phyloP scores from a whole-genome alignment of 2,329 filamentous ascomycete genomes.

The Raffaelea ambrosiae region DNA sequence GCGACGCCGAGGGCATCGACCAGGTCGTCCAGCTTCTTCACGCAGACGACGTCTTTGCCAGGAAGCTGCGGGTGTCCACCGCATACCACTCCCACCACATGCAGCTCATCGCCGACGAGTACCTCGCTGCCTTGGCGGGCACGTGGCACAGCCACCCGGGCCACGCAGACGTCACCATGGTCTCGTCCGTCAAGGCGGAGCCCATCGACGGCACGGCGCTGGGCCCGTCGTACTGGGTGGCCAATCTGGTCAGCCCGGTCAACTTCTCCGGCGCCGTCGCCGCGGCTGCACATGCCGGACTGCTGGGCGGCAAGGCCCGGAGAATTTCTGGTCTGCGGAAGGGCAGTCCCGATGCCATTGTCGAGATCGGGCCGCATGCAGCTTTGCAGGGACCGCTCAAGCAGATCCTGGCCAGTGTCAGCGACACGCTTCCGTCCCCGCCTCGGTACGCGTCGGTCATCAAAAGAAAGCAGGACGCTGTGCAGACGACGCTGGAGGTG shows the following conservation, averaged over 20 bases:
- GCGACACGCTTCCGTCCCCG: not conserved
- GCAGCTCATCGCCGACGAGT: slow-evolving; percentile 16
- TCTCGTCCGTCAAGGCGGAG: slow-evolving; percentile 16
- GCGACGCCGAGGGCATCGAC: slow-evolving; percentile 17
- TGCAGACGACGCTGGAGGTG: slow-evolving; percentile 9
- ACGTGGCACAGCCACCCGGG: slow-evolving; percentile 2
- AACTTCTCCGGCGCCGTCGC: slow-evolving; percentile 14
- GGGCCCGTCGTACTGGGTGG: slow-evolving; percentile 19
- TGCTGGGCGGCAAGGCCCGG: not conserved
- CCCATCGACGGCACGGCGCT: slow-evolving; percentile 8
- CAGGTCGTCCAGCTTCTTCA: slow-evolving; percentile 16
- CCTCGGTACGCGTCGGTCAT: slow-evolving; percentile 4
- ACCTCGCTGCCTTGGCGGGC: slow-evolving; percentile 10
- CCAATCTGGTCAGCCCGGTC: slow-evolving; percentile 21
- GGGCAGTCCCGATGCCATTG: slow-evolving; percentile 5
- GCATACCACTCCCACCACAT: slow-evolving; percentile 30
- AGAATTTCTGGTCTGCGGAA: not conserved
- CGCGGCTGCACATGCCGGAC: not conserved
- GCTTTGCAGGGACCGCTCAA: slow-evolving; percentile 14
- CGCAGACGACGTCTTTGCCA: slow-evolving; percentile 15
- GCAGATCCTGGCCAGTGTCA: slow-evolving; percentile 12
- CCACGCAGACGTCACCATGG: slow-evolving; percentile 8
- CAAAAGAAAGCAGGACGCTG: slow-evolving; percentile 6
- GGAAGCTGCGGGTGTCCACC: slow-evolving; percentile 24
- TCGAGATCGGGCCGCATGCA: slow-evolving; percentile 17